Percentiles rank a stretch among this genome's conserved stretches.
Conservation (phyloP, 1,284 basidiomycete genomes). For the Uromyces viciae-fabae region DNA sequence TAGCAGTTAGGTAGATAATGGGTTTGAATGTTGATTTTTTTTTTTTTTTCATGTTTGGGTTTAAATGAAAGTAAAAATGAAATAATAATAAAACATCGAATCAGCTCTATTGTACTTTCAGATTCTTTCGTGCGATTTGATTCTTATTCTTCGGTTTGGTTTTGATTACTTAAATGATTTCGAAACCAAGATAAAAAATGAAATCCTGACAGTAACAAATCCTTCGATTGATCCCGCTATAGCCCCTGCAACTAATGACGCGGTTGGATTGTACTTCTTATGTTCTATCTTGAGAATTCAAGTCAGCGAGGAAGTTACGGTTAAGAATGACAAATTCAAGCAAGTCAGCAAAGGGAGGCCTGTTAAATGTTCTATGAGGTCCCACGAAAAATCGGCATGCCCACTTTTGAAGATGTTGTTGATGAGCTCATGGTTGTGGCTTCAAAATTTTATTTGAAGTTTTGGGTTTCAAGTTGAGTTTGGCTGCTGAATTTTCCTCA, state of each 20-base stretch:
- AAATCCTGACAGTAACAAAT: constrained; percentile 57
- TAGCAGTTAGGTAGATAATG: neutral
- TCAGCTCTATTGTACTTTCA: neutral
- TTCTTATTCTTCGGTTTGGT: neutral
- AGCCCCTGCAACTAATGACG: constrained; percentile 72
- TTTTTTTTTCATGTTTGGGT: no score
- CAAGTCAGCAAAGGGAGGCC: no score
- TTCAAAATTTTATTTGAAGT: no score
- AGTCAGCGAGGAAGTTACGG: neutral
- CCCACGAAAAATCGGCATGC: no score
- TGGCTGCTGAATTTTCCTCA: no score
- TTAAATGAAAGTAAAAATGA: neutral
- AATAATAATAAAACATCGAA: neutral
- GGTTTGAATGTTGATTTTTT: neutral
- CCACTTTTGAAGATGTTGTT: no score
- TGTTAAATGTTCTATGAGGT: no score
- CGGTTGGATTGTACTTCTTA: constrained; percentile 12
- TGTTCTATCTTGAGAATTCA: neutral
- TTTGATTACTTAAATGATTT: neutral
- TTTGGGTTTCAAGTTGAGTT: no score
- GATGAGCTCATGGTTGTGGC: no score
- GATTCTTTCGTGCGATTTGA: neutral
- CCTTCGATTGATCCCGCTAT: constrained; percentile 89
- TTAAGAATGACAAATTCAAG: no score
- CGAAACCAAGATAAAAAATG: neutral